Conservation (phyloP, 2,329 filamentous ascomycete species). For the Truncatella angustata region DNA sequence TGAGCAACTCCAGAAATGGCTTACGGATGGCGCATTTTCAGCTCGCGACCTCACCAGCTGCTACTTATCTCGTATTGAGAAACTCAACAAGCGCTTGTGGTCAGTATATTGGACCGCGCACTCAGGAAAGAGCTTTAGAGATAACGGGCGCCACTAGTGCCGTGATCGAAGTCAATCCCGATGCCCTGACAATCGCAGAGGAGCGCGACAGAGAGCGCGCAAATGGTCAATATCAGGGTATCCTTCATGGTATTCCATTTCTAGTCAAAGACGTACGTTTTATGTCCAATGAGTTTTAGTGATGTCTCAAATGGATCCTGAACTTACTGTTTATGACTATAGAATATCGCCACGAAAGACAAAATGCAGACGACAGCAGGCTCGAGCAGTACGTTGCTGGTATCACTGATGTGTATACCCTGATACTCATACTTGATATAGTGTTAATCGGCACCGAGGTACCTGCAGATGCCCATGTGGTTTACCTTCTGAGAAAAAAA, state of each 20-base stretch:
- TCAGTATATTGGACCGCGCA: no score
- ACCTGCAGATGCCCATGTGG: slow-evolving; percentile 46
- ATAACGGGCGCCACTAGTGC: no score
- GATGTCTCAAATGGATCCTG: neutral
- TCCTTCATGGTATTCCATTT: slow-evolving; percentile 74
- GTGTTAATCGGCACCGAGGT: slow-evolving; percentile 64
- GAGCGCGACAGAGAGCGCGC: slow-evolving; percentile 59
- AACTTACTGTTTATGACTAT: neutral
- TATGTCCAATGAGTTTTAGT: no score
- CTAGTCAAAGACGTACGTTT: slow-evolving; percentile 60
- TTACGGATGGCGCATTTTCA: slow-evolving; percentile 11
- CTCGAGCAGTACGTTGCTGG: slow-evolving; percentile 36
- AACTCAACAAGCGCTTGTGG: slow-evolving; percentile 6
- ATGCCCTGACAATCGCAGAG: slow-evolving; percentile 60
- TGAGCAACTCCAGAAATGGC: slow-evolving; percentile 10
- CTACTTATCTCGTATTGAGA: slow-evolving; percentile 13
- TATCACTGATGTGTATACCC: slow-evolving; percentile 15
- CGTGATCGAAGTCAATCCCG: slow-evolving; percentile 67
- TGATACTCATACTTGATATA: neutral
- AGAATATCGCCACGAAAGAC: slow-evolving; percentile 65
- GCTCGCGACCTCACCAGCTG: slow-evolving; percentile 12
- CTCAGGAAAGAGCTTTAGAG: no score
- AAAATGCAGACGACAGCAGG: slow-evolving; percentile 74
- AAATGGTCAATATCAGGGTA: slow-evolving; percentile 55
- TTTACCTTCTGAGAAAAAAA: slow-evolving; percentile 34